phyloP scores from a whole-genome alignment of 1,284 basidiomycete species.

The Gymnopus androsaceus region DNA sequence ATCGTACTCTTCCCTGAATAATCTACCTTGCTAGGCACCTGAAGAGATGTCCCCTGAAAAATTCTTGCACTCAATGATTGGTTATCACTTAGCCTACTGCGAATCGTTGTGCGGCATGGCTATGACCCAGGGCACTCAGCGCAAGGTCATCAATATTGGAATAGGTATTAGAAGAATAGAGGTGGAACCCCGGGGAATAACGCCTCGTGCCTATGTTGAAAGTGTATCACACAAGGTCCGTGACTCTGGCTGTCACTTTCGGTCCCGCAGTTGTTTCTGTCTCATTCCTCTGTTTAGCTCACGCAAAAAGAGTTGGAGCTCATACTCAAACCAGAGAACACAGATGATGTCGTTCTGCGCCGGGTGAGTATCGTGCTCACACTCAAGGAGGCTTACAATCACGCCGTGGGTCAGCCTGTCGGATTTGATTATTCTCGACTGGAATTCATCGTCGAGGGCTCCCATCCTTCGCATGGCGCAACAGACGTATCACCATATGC shows the following conservation, averaged over 20 bases:
- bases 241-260: conserved; percentile 10
- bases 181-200: conserved; percentile 57
- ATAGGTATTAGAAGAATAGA: conserved; percentile 68
- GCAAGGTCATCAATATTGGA: conserved; percentile 76
- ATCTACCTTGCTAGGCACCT: conserved; percentile 32
- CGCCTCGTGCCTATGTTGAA: conserved; percentile 63
- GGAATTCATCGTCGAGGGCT: conserved; percentile 68
- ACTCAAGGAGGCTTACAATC: conserved; percentile 77
- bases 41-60: conserved; percentile 64
- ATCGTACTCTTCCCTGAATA: not conserved
- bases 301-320: conserved; percentile 61
- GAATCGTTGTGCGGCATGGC: conserved; percentile 76
- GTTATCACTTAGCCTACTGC: conserved; percentile 71
- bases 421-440: conserved; percentile 80
- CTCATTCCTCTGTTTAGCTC: conserved; percentile 42
- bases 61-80: conserved; percentile 71
- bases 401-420: conserved; percentile 75
- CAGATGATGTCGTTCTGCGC: conserved; percentile 66
- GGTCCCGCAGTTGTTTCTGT: not conserved
- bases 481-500: conserved; percentile 42
- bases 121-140: conserved; percentile 75
- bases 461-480: conserved; percentile 5
- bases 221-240: conserved; percentile 73
- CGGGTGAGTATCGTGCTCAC: conserved; percentile 74
- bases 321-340: conserved; percentile 37